Base-by-base conservation (phyloP, 768 basidiomycete genomes). In the Rhodosporidiobolus odoratus region DNA sequence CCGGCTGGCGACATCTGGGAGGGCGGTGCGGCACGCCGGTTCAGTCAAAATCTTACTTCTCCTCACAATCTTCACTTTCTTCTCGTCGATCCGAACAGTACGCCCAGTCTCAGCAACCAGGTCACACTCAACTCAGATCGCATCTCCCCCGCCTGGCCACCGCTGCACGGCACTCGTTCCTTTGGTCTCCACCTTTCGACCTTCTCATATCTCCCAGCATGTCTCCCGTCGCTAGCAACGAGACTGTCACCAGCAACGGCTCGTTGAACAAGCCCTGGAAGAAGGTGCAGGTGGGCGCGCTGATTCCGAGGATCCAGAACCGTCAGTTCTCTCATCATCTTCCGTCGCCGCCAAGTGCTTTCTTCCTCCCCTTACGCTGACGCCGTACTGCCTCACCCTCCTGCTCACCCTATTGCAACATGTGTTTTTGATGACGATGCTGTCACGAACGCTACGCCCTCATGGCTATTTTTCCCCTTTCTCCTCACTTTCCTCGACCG, bases 301-400 rank as follows among this genome's bases (percentile, higher is more conserved):
- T 38, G 23, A 45, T 62, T n/a, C n/a, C 45, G 21, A 41, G 69
- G 25, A 70, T 70, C 59, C 37, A 41, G 37, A 70, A 70, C 64
- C 69, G 68, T 69, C 57, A 38, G 68, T 53, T 21, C 16, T 13
- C 34, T 21, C n/a, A 50, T 59, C 8, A 5, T 47, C 53, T 23
- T 54, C 27, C 43, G 43, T 32, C 25, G 43, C 13, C 13, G 43
- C 35, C 16, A 30, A 27, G 37, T 16, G n/a, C 10, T 25, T 8
- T 37, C 23, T 35, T 17, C 30, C 34, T 8, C 19, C 32, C n/a
- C n/a, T n/a, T n/a, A n/a, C n/a, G n/a, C n/a, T n/a, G n/a, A n/a
- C n/a, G n/a, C n/a, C n/a, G n/a, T n/a, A n/a, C n/a, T n/a, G n/a
- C n/a, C n/a, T n/a, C n/a, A n/a, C n/a, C n/a, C n/a, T n/a, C n/a